phyloP scores from a whole-genome alignment of 176 grass and related monocot species.

The Dactylis glomerata region DNA sequence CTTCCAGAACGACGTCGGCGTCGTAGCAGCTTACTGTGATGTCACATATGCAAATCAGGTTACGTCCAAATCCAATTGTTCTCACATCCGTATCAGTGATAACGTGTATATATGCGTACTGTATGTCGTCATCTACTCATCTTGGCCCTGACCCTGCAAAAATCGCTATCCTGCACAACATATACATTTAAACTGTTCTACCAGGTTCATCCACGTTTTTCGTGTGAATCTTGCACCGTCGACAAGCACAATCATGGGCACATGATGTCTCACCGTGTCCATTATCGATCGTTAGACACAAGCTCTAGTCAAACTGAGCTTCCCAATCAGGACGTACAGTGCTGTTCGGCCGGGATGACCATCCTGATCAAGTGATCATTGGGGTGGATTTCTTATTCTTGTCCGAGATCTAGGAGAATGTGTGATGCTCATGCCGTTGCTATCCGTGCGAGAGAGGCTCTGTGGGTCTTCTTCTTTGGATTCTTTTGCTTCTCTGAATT shows the following conservation, averaged over 20 bases:
- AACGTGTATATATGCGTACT: neutral
- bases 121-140: too few relatives aligned
- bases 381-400: neutral
- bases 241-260: slow-evolving; percentile 15
- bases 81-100: neutral
- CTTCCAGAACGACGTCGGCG: slow-evolving; percentile 12
- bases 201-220: too few relatives aligned
- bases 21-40: neutral
- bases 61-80: neutral
- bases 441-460: neutral
- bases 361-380: slow-evolving; percentile 27
- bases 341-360: neutral
- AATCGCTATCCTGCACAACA: too few relatives aligned
- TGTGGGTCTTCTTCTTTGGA: slow-evolving; percentile 11
- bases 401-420: slow-evolving; percentile 27
- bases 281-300: neutral
- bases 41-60: neutral
- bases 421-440: neutral
- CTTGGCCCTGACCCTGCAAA: too few relatives aligned
- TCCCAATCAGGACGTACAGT: neutral
- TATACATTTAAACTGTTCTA: too few relatives aligned
- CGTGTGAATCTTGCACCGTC: too few relatives aligned
- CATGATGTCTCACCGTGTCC: slow-evolving; percentile 3
- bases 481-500: neutral
- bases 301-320: neutral